Evolutionary conservation across 2,329 filamentous ascomycete species (phyloP).

Genomic region (Aureobasidium sp.): DNA sequence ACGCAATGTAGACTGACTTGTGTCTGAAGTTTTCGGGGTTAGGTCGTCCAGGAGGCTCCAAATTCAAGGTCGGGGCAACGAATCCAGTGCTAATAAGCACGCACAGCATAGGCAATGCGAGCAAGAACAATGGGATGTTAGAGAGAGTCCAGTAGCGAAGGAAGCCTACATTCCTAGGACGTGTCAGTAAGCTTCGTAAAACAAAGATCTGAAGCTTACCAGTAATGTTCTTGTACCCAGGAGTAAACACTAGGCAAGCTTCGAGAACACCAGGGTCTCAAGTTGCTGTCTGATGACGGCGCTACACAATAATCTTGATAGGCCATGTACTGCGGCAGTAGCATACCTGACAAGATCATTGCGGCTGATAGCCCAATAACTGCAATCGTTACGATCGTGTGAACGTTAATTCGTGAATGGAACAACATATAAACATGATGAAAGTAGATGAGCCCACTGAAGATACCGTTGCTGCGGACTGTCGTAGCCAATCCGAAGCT

Average conservation of each 20-base stretch:
- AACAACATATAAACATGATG: constrained; percentile 29
- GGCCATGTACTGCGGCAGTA: constrained; percentile 65
- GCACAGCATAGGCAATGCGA: constrained; percentile 69
- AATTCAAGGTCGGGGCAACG: background rate
- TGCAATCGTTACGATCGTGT: constrained; percentile 20
- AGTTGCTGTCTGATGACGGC: constrained; percentile 24
- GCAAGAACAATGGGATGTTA: constrained; percentile 78
- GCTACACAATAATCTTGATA: constrained; percentile 60
- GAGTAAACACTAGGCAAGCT: constrained; percentile 79
- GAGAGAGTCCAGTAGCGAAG: constrained; percentile 82
- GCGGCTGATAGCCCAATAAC: constrained; percentile 56
- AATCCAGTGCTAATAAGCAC: constrained; percentile 56
- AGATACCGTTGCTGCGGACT: constrained; percentile 76
- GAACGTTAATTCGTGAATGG: background rate
- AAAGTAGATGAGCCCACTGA: constrained; percentile 70
- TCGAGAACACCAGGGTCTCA: constrained; percentile 64
- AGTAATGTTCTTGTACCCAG: constrained; percentile 84
- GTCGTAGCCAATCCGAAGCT: constrained; percentile 62
- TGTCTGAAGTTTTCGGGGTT: background rate
- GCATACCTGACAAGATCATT: constrained; percentile 56
- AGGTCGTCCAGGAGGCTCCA: too few relatives aligned
- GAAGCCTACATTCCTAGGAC: constrained; percentile 71
- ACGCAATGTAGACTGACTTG: background rate
- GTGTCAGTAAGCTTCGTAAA: background rate
- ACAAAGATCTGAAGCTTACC: constrained; percentile 43